A percentile compares a stretch with the other conserved stretches of the same genome.
Evolutionary conservation across 768 basidiomycete genomes (phyloP).

Genomic region (Boletus vermiculosoides): DNA sequence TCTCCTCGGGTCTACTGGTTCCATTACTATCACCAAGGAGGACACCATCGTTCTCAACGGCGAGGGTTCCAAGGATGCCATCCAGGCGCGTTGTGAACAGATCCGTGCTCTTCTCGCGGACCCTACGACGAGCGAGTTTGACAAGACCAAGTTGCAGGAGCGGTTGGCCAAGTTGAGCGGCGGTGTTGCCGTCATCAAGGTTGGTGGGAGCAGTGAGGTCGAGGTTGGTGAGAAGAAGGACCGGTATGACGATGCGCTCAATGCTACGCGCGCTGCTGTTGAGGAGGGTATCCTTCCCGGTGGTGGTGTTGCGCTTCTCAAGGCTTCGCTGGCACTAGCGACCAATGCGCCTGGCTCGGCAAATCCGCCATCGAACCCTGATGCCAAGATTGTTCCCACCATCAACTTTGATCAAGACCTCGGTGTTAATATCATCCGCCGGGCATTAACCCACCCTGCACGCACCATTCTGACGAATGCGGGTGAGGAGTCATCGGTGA

Average conservation of each 20-base stretch:
- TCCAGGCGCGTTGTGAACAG: constrained; percentile 94
- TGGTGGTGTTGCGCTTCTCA: constrained; percentile 90
- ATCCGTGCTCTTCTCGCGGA: constrained; percentile 83
- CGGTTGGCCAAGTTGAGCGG: constrained; percentile 94
- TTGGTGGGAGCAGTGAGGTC: constrained; percentile 90
- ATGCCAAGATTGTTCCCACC: constrained; percentile 69
- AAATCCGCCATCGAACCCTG: constrained; percentile 47
- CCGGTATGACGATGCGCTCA: constrained; percentile 93
- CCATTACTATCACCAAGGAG: constrained; percentile 93
- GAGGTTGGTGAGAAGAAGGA: constrained; percentile 99
- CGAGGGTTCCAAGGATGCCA: constrained; percentile 84
- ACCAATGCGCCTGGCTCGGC: constrained; percentile 49
- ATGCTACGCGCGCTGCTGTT: constrained; percentile 97
- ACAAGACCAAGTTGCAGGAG: constrained; percentile 93
- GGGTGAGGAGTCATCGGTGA: constrained; percentile 90
- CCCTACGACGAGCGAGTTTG: constrained; percentile 85
- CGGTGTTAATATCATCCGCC: constrained; percentile 88
- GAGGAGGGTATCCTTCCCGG: constrained; percentile 99
- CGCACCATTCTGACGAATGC: constrained; percentile 92
- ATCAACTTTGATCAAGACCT: constrained; percentile 97
- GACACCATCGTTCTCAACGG: constrained; percentile 97
- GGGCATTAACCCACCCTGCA: constrained; percentile 78
- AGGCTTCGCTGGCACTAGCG: constrained; percentile 70
- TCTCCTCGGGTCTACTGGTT: constrained; percentile 3
- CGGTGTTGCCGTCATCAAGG: constrained; percentile 98